These are phyloP conservation scores for Fusarium sp. DNA, from an alignment of 2,329 filamentous ascomycete species.

Conservation along the genomic window DNA sequence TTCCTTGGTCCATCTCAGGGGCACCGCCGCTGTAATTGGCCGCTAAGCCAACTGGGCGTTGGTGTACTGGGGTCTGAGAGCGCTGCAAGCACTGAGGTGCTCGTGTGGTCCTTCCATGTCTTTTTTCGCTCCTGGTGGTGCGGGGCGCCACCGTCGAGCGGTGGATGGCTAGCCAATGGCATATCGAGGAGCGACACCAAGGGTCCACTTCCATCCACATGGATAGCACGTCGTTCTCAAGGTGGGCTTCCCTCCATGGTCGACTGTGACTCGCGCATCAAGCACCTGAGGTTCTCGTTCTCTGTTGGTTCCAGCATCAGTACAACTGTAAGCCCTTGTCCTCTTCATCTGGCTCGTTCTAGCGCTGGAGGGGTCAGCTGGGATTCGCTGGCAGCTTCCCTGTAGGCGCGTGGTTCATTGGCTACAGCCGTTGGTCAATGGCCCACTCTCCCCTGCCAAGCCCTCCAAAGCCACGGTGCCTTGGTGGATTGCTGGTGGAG, in stretches of 20 bases:
- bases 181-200: neutral
- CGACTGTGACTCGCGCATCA: conserved; percentile 23
- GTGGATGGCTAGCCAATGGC: conserved; percentile 24
- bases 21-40: conserved; percentile 41
- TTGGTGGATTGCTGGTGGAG: conserved; percentile 13
- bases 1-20: conserved; percentile 38
- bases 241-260: conserved; percentile 5
- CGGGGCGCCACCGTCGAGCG: conserved; percentile 33
- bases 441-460: conserved; percentile 41
- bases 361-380: conserved; percentile 20
- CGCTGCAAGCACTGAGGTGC: conserved; percentile 5
- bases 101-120: conserved; percentile 1
- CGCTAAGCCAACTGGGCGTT: conserved; percentile 24
- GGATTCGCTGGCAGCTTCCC: conserved; percentile 31
- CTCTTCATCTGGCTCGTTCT: conserved; percentile 26
- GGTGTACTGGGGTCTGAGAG: conserved; percentile 14
- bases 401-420: conserved; percentile 40
- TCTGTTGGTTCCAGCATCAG: conserved; percentile 23
- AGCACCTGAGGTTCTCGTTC: conserved; percentile 5
- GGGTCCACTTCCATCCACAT: conserved; percentile 15
- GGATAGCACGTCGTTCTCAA: conserved; percentile 19
- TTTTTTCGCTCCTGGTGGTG: conserved; percentile 25
- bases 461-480: conserved; percentile 15
- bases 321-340: conserved; percentile 7
- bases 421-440: conserved; percentile 15